Evolutionary conservation across 2,329 filamentous ascomycete species (phyloP), one percentile per base, ranked within the genome.

Genomic region (Apiospora koreana): DNA sequence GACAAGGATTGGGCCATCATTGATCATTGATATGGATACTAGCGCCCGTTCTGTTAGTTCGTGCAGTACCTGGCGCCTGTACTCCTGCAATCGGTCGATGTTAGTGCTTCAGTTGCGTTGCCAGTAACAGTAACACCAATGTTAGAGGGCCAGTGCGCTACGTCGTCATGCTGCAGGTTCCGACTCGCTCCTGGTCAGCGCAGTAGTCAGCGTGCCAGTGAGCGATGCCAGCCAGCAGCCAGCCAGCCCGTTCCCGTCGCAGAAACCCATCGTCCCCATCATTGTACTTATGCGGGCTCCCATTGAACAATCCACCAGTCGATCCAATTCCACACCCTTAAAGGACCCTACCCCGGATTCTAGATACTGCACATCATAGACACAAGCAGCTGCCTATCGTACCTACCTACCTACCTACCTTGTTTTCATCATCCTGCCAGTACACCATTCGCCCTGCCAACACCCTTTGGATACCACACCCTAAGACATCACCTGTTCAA

Each of bases 241-340:
- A n/a, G n/a, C 28, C 18, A 16, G 18, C 54, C 18, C 9, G 18
- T 38, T 9, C 18, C 54, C 54, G 54, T 62, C 54, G 54, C 54
- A 35, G 54, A 62, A 31, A 62, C 54, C 54, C 54, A 35, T 62
- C 54, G 54, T 62, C 54, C 21, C 31, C 54, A 62, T 62, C 54
- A 62, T 58, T 54, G 50, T 62, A n/a, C n/a, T n/a, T n/a, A 62
- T 62, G 54, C 54, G 31, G 28, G 54, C 54, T 62, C 18, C 54
- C 54, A 62, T 62, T 62, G 54, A 62, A 62, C 54, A 62, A 62
- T 62, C 54, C 54, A 62, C 54, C 31, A 62, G 31, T n/a, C 54
- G 54, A 62, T 38, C 54, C 54, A 23, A 62, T 62, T 62, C 54
- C 54, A 38, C 54, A n/a, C 54, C 54, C 31, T 35, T n/a, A 4